Evolutionary conservation across 1,284 basidiomycete genomes (phyloP), one percentile per base, ranked within the genome.

Genomic region (Trichosporon ovoides): DNA sequence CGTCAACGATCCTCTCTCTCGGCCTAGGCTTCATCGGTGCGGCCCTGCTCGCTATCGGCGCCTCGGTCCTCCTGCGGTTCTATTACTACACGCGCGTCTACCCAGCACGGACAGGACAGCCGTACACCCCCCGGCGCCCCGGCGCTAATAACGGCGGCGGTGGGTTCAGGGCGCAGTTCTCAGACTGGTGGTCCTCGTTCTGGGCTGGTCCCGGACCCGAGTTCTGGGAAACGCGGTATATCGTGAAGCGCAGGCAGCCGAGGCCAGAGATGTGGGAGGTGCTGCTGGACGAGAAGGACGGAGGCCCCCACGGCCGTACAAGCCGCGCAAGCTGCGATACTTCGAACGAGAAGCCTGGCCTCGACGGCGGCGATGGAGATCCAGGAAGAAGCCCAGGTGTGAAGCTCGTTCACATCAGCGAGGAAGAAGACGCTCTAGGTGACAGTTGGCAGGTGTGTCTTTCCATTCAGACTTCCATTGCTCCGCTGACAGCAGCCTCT

Each of bases 1-100:
- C 22, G 10, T 34, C 57, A 4, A 69, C 66, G 11, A 64, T 69
- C 28, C 43, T 66, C 19, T 58, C 63, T 11, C 64, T 69, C 22
- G 67, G 66, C 2, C 59, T 67, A 2, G 66, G 67, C 11, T 69
- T 69, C 35, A 52, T 69, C 50, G 55, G 40, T 14, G 61, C 65
- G 6, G 66, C 66, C 0, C 20, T 63, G 18, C 19, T 52, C 34
- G 52, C 62, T 7, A 35, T 64, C 3, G 10, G 18, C 35, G 9
- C 56, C 10, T 58, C 65, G 6, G 20, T 57, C 10, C 35, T 61
- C 33, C 3, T 66, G 2, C 61, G 64, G 7, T 35, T 58, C 12
- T 12, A 38, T 2, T 46, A 56, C 22, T 54, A 65, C 1, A 40
- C 24, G 7, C 51, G 57, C 14, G 52, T 43, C 4, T 48, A 48